phyloP scores from a whole-genome alignment of 306 rosid species.

The Casuarina cunninghamiana region DNA sequence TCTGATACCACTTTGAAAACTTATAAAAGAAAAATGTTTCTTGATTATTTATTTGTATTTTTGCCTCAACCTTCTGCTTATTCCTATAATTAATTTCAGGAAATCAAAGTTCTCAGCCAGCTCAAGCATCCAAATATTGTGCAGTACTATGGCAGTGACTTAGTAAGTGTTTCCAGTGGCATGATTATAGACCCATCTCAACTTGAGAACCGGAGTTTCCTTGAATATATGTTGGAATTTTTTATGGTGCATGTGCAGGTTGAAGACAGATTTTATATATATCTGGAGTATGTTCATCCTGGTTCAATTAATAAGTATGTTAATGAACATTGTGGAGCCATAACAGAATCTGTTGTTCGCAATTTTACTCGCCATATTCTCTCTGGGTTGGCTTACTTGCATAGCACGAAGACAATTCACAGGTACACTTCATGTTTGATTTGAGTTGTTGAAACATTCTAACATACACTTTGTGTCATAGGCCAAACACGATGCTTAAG shows the following conservation, averaged over 20 bases:
- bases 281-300: slow-evolving; percentile 91
- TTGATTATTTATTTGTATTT: neutral
- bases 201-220: slow-evolving; percentile 1
- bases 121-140: slow-evolving; percentile 90
- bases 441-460: slow-evolving; percentile 16
- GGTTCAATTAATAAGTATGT: slow-evolving; percentile 92
- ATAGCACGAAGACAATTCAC: slow-evolving; percentile 84
- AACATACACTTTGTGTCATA: neutral
- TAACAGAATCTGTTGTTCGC: slow-evolving; percentile 91
- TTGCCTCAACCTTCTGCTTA: slow-evolving; percentile 23
- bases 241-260: slow-evolving; percentile 50
- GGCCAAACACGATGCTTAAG: neutral
- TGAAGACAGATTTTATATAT: slow-evolving; percentile 76
- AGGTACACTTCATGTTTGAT: slow-evolving; percentile 43
- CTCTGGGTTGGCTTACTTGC: slow-evolving; percentile 92
- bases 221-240: slow-evolving; percentile 12
- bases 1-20: too few species aligned
- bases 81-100: slow-evolving; percentile 46
- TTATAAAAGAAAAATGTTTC: neutral
- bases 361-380: slow-evolving; percentile 93
- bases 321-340: slow-evolving; percentile 92
- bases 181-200: slow-evolving; percentile 23
- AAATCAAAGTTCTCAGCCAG: slow-evolving; percentile 86
- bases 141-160: slow-evolving; percentile 92
- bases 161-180: slow-evolving; percentile 55